Conservation (phyloP, 345 rosid species). For the Clarkia xantiana region DNA sequence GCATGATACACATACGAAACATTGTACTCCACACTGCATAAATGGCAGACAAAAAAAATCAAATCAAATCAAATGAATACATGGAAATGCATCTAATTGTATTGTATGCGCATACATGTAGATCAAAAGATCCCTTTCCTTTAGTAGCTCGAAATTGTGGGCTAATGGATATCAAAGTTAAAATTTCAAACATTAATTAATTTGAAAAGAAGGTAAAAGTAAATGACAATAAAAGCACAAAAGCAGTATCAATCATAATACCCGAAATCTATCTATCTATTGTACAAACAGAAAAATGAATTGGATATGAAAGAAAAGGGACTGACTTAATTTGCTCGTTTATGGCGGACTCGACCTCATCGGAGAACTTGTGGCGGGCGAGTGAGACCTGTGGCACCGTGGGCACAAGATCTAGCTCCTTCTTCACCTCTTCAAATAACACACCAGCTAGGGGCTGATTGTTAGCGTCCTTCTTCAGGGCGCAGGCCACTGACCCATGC, state of each 20-base stretch:
- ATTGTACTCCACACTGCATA: constrained; percentile 58
- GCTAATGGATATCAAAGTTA: too few species aligned
- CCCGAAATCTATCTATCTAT: background rate
- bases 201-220: too few species aligned
- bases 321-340: constrained; percentile 86
- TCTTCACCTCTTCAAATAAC: constrained; percentile 79
- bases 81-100: too few species aligned
- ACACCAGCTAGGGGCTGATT: constrained; percentile 41
- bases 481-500: constrained; percentile 12
- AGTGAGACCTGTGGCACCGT: constrained; percentile 48
- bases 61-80: background rate
- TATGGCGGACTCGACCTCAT: constrained; percentile 65
- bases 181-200: too few species aligned
- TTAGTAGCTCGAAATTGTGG: too few species aligned
- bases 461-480: constrained; percentile 19
- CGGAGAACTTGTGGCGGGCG: constrained; percentile 59
- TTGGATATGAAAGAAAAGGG: background rate
- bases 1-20: constrained; percentile 73
- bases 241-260: too few species aligned
- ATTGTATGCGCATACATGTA: too few species aligned
- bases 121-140: too few species aligned
- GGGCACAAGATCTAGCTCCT: constrained; percentile 86
- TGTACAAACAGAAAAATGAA: background rate
- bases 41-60: background rate
- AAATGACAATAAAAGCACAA: too few species aligned